Evolutionary conservation across 2,329 filamentous ascomycete species (phyloP), one percentile per base, ranked within the genome.

Genomic region (Ceratocystis harringtonii): DNA sequence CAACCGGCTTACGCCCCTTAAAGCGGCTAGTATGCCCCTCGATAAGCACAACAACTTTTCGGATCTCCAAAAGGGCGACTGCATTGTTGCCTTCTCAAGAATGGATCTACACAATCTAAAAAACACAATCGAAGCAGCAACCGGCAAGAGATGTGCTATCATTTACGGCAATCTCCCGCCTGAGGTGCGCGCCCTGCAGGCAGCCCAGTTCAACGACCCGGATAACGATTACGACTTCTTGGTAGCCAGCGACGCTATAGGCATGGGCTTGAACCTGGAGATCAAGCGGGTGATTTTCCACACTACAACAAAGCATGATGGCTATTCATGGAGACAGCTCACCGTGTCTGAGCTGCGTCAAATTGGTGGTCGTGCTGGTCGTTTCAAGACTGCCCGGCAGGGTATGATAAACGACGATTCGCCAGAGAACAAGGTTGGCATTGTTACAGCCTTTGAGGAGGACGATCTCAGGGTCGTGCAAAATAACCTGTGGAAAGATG

Each of bases 191-290:
- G 90, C 91, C 2, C 86, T 92, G 72, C 94, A 99, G 76, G 94
- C 94, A 0, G 84, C 85, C 17, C 79, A 97, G 0, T 99, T 99
- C 79, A 99, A 99, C 72, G 89, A 97, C 69, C 92, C 91, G 0
- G 76, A 95, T 72, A 99, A 95, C 73, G 92, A 96, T 67, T 99
- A 96, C 72, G 94, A 99, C 73, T 95, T 86, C 70, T 79, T 99
- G 5, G 92, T 94, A 30, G 94, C 95, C 7, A 96, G 90, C 70
- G 91, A 96, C 75, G 94, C 94, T 60, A 92, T 99, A 68, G 94
- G 94, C 45, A 97, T 99, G 92, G 94, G 95, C 0, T 78, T 99
- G 25, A 99, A 99, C 72, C 76, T 99, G 73, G 91, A 85, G 75
- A 90, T 96, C 73, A 94, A 91, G 72, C 88, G 95, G 30, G 83